Evolutionary conservation across 1,284 basidiomycete species (phyloP), one percentile per base, ranked within the genome.

Genomic region (Austroboletus novae-zelandiae): DNA sequence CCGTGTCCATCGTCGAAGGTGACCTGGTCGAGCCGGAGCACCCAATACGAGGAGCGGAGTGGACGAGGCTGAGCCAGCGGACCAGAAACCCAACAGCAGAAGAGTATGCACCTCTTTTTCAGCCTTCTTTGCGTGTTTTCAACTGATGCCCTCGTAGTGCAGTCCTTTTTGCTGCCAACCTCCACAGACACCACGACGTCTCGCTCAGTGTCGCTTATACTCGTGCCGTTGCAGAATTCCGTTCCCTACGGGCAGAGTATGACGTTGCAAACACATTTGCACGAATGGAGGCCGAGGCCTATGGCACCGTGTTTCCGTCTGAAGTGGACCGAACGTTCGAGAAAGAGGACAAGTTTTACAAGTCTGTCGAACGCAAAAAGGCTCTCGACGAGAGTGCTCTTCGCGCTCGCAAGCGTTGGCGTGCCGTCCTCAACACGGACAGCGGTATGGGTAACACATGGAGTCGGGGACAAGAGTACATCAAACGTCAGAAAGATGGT

Each of bases 11-110:
- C 45, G 82, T 91, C 1, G 96, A 99, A 72, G 76, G 75, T 40
- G 78, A 71, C 32, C 69, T 71, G 14, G 74, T 89, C 45, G 76
- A 79, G 57, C 71, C 75, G 23, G 72, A 79, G 45, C 80, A 86
- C 57, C 75, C 78, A 27, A 66, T 90, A 7, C 68, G 66, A 29
- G 92, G 88, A 0, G 61, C 64, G 46, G 68, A 72, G 15, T 97
- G 94, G 93, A 86, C 76, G 45, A 73, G 84, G 55, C 71, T 97
- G 52, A 73, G 82, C 53, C 93, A 98, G 70, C 76, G 89, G 50
- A 87, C 89, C 18, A 78, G 79, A 40, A 94, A 94, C 67, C 94
- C 94, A 15, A 79, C 78, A 17, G 80, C 92, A 29, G 95, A 98
- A 75, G 94, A 98, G 95, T 97, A 67, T 66, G 92, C 18, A 10